Evolutionary conservation across 768 basidiomycete species (phyloP).

Genomic region (Dentipellis fragilis): DNA sequence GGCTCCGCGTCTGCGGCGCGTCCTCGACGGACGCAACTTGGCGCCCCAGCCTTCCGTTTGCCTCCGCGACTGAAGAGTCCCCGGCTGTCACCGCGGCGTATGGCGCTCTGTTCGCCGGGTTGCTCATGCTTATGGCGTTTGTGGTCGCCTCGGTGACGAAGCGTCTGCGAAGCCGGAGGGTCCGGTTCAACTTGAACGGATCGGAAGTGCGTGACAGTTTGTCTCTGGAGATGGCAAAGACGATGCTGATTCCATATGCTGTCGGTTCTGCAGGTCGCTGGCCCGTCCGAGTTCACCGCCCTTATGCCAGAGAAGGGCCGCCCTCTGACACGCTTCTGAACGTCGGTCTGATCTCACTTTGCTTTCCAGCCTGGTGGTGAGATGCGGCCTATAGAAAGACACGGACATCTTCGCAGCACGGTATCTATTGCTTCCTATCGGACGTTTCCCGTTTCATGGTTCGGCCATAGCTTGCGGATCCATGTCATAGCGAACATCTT

Average conservation of each 20-base stretch:
- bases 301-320: neutral
- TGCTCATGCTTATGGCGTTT: conserved; percentile 10
- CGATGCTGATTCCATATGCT: neutral
- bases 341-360: neutral
- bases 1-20: conserved; percentile 31
- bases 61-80: neutral
- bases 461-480: neutral
- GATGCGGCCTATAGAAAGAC: neutral
- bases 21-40: conserved; percentile 1
- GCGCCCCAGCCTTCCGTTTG: conserved; percentile 4
- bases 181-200: neutral
- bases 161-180: conserved; percentile 5
- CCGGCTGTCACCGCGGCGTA: conserved; percentile 8
- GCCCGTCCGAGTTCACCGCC: neutral
- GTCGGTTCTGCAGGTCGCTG: neutral
- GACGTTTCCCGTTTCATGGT: neutral
- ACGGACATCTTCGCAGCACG: neutral
- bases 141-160: conserved; percentile 6
- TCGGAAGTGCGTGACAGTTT: neutral
- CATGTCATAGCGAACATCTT: neutral
- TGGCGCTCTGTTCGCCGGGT: conserved; percentile 11
- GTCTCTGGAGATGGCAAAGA: neutral
- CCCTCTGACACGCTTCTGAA: neutral
- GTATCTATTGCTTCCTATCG: neutral
- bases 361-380: neutral